These are phyloP conservation scores for Irpex sp. DNA, from an alignment of 1,284 basidiomycete species.

Conservation along the genomic window DNA sequence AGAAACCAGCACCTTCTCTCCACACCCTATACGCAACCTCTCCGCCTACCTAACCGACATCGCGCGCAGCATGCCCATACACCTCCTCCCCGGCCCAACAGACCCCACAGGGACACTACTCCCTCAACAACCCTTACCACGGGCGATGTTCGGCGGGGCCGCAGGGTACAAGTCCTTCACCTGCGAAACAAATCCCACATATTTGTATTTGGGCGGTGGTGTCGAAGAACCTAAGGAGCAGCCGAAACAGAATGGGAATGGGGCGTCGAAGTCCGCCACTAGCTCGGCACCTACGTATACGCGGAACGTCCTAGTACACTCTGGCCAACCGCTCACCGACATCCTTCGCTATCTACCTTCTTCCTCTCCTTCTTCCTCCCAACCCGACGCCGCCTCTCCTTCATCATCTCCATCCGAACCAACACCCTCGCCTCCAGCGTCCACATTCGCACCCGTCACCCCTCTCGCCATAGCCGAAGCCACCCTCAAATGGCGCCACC, in stretches of 20 bases:
- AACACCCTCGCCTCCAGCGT: too few species aligned
- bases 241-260: too few species aligned
- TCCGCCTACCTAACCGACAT: slow-evolving; percentile 74
- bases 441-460: slow-evolving; percentile 51
- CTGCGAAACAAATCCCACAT: slow-evolving; percentile 89
- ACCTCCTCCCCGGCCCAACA: slow-evolving; percentile 80
- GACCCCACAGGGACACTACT: slow-evolving; percentile 89
- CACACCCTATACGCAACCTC: slow-evolving; percentile 72
- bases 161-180: slow-evolving; percentile 63
- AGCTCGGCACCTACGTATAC: slow-evolving; percentile 13
- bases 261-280: too few species aligned
- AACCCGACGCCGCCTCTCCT: too few species aligned
- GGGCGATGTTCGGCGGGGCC: slow-evolving; percentile 83
- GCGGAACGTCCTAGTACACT: slow-evolving; percentile 73
- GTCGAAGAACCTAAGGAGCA: too few species aligned
- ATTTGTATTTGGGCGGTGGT: slow-evolving; percentile 48
- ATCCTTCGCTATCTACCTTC: slow-evolving; percentile 86
- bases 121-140: slow-evolving; percentile 92
- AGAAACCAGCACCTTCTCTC: slow-evolving; percentile 61
- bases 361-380: too few species aligned
- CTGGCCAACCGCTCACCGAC: slow-evolving; percentile 93
- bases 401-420: too few species aligned
- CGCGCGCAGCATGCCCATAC: slow-evolving; percentile 70
- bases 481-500: slow-evolving; percentile 91
- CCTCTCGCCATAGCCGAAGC: slow-evolving; percentile 73